Evolutionary conservation across 2,329 filamentous ascomycete species (phyloP).

Genomic region (Diaporthe ampelina): DNA sequence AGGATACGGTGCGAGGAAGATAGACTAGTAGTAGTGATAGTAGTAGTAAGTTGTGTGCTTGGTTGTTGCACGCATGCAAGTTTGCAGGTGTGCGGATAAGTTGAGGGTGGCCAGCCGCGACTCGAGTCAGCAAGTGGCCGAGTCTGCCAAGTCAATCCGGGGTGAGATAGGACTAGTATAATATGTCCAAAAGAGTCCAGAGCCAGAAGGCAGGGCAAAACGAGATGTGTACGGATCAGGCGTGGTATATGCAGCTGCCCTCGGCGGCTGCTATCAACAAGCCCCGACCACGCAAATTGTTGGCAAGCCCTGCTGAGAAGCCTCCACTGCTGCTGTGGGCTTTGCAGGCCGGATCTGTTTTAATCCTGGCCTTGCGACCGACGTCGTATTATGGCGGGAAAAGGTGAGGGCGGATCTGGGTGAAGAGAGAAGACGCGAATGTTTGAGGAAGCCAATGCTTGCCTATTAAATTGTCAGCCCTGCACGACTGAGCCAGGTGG

Average conservation of each 20-base stretch:
- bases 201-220: slow-evolving; percentile 16
- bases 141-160: slow-evolving; percentile 19
- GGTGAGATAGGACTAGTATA: slow-evolving; percentile 23
- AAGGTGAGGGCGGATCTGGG: not conserved
- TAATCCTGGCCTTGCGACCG: slow-evolving; percentile 1
- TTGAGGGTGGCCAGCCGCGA: slow-evolving; percentile 8
- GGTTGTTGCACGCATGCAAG: slow-evolving; percentile 13
- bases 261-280: slow-evolving; percentile 9
- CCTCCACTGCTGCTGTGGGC: not conserved
- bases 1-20: not conserved
- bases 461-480: slow-evolving; percentile 38
- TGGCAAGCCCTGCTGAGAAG: slow-evolving; percentile 2
- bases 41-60: not conserved
- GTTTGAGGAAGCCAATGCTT: slow-evolving; percentile 38
- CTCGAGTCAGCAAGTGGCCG: slow-evolving; percentile 30
- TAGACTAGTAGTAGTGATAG: slow-evolving; percentile 7
- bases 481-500: slow-evolving; percentile 13
- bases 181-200: slow-evolving; percentile 8
- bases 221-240: slow-evolving; percentile 24
- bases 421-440: slow-evolving; percentile 26
- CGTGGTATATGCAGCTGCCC: not conserved
- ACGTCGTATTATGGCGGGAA: not conserved
- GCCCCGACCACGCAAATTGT: slow-evolving; percentile 5
- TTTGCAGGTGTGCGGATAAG: not conserved
- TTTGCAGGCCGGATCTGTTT: not conserved